A percentile compares a stretch with the other conserved stretches of the same genome.
Evolutionary conservation across 768 basidiomycete genomes (phyloP).

Genomic region (Favolaschia claudopus): DNA sequence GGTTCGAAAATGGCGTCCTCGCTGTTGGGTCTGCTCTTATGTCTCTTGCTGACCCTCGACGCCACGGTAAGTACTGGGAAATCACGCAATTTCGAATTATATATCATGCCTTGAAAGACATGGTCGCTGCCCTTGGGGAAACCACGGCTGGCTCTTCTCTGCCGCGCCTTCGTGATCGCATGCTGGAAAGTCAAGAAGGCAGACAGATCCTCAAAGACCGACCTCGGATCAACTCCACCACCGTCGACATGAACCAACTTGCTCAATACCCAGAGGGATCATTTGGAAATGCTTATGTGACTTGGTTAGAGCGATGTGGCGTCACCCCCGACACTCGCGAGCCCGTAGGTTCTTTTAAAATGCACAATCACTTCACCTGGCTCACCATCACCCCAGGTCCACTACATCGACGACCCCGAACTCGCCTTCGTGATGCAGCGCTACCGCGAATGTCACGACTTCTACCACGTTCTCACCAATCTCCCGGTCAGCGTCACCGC

Average conservation of each 20-base stretch:
- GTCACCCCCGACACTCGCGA: slow-evolving; percentile 95
- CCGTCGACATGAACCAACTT: slow-evolving; percentile 75
- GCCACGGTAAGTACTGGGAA: slow-evolving; percentile 83
- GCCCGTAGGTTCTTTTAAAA: slow-evolving; percentile 59
- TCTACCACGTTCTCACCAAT: slow-evolving; percentile 91
- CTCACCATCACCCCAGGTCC: slow-evolving; percentile 63
- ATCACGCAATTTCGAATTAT: background rate
- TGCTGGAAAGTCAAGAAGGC: slow-evolving; percentile 85
- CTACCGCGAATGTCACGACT: slow-evolving; percentile 97
- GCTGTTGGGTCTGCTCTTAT: slow-evolving; percentile 87
- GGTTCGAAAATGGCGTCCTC: slow-evolving; percentile 85
- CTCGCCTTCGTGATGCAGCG: slow-evolving; percentile 98
- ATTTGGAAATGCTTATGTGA: slow-evolving; percentile 85
- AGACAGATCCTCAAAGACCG: slow-evolving; percentile 83
- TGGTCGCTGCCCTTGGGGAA: slow-evolving; percentile 94
- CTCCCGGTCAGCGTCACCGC: slow-evolving; percentile 90
- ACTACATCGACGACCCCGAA: slow-evolving; percentile 93
- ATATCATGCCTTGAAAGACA: slow-evolving; percentile 60
- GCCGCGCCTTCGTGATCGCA: slow-evolving; percentile 74
- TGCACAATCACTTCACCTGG: background rate
- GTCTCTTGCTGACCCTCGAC: slow-evolving; percentile 79
- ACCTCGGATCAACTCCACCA: slow-evolving; percentile 80
- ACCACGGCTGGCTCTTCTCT: slow-evolving; percentile 86
- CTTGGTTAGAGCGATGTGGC: slow-evolving; percentile 88
- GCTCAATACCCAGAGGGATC: slow-evolving; percentile 77